Base-by-base conservation (phyloP, 2,329 filamentous ascomycete species). In the Gnomoniopsis sp. region DNA sequence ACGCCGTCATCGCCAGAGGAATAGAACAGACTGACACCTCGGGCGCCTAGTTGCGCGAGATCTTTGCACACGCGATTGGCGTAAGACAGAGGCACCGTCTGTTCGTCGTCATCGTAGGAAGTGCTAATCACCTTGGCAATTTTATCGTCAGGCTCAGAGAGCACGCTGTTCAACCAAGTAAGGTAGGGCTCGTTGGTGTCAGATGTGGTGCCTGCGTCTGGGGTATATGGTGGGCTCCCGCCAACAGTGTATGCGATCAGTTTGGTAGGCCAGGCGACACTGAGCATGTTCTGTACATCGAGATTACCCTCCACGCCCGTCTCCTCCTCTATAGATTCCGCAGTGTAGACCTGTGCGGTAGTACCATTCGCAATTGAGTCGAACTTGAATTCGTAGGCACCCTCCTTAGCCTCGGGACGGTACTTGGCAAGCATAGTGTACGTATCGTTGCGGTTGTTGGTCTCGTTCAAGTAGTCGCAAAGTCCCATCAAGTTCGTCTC, bases 101-200 rank as follows among this genome's bases (percentile, higher is more conserved):
- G 82, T 71, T 90, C 88, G 55, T 84, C 79, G 61, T 89, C 86
- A 50, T 85, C 86, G 68, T 90, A 90, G 0, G 85, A 88, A 14
- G 83, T 85, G 54, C 79, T 82, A 66, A 90, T 80, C 17, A 86
- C 81, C 49, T 84, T 79, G 0, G 88, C 87, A 1, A 90, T 74
- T 7, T 74, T 68, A 0, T 71, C 65, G 55, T 80, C 78, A 1
- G 77, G 71, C 48, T 83, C 76, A 44, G 72, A 69, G 1, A 88
- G 74, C 3, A 89, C 71, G 68, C 83, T 82, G 57, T 83, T 77
- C 11, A 88, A 77, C 70, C 85, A 88, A n/a, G 55, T 26, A 11
- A 64, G 38, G 49, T 57, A 58, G 21, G 60, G 58, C 53, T 58
- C 58, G 56, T 53, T 61, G 53, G 48, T 75, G 64, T 85, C 53